Evolutionary conservation across 2,329 filamentous ascomycete genomes (phyloP).

Genomic region (Teratosphaeria nubilosa): DNA sequence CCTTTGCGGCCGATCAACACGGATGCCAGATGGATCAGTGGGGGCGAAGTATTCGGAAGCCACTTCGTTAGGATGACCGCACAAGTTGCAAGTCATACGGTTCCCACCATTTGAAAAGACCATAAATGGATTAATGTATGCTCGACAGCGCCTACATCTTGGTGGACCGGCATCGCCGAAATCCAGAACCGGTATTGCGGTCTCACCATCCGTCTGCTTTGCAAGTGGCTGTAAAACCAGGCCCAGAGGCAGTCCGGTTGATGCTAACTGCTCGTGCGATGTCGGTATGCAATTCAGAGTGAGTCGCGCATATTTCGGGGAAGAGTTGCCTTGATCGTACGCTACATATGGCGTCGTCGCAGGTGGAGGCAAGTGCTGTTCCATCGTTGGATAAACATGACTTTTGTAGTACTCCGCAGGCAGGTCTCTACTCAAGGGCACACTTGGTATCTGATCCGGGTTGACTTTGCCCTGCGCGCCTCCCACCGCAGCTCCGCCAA

Average conservation of each 20-base stretch:
- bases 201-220: constrained; percentile 70
- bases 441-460: constrained; percentile 83
- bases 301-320: constrained; percentile 83
- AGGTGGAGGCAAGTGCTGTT: constrained; percentile 83
- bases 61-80: constrained; percentile 93
- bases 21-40: constrained; percentile 73
- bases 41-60: constrained; percentile 86
- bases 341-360: constrained; percentile 81
- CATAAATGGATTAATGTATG: constrained; percentile 99
- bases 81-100: constrained; percentile 97
- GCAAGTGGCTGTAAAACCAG: constrained; percentile 84
- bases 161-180: constrained; percentile 88
- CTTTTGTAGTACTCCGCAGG: constrained; percentile 75
- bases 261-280: constrained; percentile 65
- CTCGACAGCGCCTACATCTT: constrained; percentile 80
- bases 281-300: constrained; percentile 90
- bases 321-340: constrained; percentile 93
- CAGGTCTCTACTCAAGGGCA: constrained; percentile 73
- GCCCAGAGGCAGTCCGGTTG: constrained; percentile 76
- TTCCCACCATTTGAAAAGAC: constrained; percentile 88
- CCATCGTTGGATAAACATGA: constrained; percentile 90
- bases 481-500: constrained; percentile 5
- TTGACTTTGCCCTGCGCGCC: constrained; percentile 65
- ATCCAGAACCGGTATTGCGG: constrained; percentile 81
- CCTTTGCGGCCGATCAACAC: constrained; percentile 77